phyloP scores from a whole-genome alignment of 169 alveolate species.

The Besnoitia besnoiti region DNA sequence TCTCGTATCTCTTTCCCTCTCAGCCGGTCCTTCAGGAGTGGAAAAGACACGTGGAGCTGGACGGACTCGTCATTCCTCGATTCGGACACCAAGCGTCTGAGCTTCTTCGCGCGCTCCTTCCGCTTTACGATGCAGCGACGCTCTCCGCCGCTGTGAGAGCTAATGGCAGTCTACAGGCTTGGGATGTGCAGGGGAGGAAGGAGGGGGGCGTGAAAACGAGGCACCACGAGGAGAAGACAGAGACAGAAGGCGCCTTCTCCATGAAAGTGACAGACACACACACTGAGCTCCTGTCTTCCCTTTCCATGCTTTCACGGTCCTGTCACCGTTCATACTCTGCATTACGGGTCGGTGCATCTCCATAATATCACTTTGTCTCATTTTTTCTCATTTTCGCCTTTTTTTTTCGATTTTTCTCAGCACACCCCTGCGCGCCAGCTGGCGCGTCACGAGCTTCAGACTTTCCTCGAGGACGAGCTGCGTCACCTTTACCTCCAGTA shows the following conservation, averaged over 20 bases:
- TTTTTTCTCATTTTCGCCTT: too few relatives aligned
- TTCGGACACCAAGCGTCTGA: neutral
- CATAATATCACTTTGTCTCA: too few relatives aligned
- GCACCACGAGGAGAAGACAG: neutral
- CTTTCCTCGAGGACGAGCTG: neutral
- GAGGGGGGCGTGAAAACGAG: neutral
- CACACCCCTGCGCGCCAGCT: neutral
- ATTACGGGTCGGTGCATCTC: too few relatives aligned
- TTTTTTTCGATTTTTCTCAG: neutral
- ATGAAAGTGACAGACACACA: too few relatives aligned
- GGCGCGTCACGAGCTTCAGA: neutral
- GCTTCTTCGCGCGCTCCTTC: neutral
- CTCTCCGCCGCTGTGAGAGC: neutral
- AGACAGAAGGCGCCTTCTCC: too few relatives aligned
- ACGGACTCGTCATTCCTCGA: neutral
- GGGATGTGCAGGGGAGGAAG: too few relatives aligned
- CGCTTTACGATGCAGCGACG: slow-evolving; percentile 1
- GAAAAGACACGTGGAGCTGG: neutral
- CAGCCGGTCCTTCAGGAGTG: slow-evolving; percentile 19
- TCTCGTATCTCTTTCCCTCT: neutral
- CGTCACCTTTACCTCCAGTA: slow-evolving; percentile 38
- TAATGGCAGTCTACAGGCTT: too few relatives aligned
- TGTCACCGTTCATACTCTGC: too few relatives aligned
- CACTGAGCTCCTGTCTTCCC: too few relatives aligned
- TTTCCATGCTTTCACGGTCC: too few relatives aligned